Evolutionary conservation across 148 eudicot genomes (phyloP).

Genomic region (Rhododendron kiyosumense): DNA sequence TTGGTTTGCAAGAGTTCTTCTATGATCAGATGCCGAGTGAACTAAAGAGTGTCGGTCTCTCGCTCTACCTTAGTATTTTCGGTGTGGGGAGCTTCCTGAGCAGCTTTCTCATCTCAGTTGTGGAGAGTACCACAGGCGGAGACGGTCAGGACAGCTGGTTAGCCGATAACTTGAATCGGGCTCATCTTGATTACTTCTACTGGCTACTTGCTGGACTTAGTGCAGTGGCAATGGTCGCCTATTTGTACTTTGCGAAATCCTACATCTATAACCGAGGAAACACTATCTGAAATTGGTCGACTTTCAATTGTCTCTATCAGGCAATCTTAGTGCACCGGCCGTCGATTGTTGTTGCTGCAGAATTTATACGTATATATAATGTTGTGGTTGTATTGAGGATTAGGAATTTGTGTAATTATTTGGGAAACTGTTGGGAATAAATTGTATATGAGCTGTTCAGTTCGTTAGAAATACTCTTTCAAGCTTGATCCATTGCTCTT

Average conservation of each 20-base stretch:
- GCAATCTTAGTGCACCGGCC: background rate
- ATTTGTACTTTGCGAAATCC: slow-evolving; percentile 21
- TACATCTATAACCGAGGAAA: slow-evolving; percentile 26
- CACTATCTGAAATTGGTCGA: slow-evolving; percentile 8
- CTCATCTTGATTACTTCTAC: slow-evolving; percentile 63
- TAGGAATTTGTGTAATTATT: too few relatives aligned
- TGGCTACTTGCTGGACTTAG: slow-evolving; percentile 48
- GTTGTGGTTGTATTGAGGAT: too few relatives aligned
- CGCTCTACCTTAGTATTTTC: slow-evolving; percentile 30
- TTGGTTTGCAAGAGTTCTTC: slow-evolving; percentile 46
- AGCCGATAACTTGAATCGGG: slow-evolving; percentile 46
- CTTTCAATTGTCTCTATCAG: background rate
- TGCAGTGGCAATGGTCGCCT: slow-evolving; percentile 14
- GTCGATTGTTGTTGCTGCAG: background rate
- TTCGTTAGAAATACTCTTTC: too few relatives aligned
- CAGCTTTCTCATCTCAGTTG: slow-evolving; percentile 28
- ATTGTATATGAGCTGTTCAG: too few relatives aligned
- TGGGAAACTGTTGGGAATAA: too few relatives aligned
- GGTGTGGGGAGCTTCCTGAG: slow-evolving; percentile 41
- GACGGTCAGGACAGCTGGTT: slow-evolving; percentile 48
- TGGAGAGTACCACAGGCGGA: slow-evolving; percentile 21
- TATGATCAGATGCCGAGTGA: slow-evolving; percentile 38
- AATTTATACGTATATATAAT: background rate
- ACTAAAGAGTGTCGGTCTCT: slow-evolving; percentile 35
- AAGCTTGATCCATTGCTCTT: too few relatives aligned